Percentiles rank a stretch among this genome's conserved stretches.
phyloP scores from a whole-genome alignment of 768 basidiomycete species.

The Tricholoma matsutake region DNA sequence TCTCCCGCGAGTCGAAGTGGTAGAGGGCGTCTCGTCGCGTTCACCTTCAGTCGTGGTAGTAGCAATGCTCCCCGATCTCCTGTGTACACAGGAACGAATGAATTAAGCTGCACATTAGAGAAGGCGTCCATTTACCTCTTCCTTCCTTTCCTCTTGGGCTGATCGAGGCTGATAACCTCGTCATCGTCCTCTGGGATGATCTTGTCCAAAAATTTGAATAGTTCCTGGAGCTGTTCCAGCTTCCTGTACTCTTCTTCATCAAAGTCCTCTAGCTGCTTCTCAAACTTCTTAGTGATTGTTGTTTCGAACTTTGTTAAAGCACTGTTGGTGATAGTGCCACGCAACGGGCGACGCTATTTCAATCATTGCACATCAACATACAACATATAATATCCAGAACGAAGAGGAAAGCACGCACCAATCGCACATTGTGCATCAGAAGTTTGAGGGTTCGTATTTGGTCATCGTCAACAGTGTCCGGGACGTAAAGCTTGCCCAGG shows the following conservation, averaged over 20 bases:
- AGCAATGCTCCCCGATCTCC: conserved; percentile 57
- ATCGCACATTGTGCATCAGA: conserved; percentile 55
- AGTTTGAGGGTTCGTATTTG: conserved; percentile 62
- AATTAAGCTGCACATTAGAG: not conserved
- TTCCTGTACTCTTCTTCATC: conserved; percentile 69
- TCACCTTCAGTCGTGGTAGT: conserved; percentile 41
- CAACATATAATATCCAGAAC: not conserved
- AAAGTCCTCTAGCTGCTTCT: conserved; percentile 66
- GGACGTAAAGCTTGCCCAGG: conserved; percentile 64
- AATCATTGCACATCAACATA: conserved; percentile 1
- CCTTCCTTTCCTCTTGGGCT: conserved; percentile 41
- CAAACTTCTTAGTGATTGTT: conserved; percentile 65
- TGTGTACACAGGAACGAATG: conserved; percentile 20
- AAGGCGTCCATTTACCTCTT: conserved; percentile 36
- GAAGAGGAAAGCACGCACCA: conserved; percentile 36
- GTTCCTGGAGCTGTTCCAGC: conserved; percentile 55
- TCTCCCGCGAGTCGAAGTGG: conserved; percentile 27
- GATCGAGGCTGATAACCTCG: conserved; percentile 41
- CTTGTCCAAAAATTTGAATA: conserved; percentile 72
- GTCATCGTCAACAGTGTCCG: conserved; percentile 67
- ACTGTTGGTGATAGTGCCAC: conserved; percentile 59
- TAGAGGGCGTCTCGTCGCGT: conserved; percentile 30
- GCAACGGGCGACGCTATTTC: conserved; percentile 39
- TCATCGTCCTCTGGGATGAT: conserved; percentile 68
- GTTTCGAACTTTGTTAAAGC: conserved; percentile 71